Base-by-base conservation (phyloP, 306 rosid genomes). In the Glycyrrhiza uralensis region DNA sequence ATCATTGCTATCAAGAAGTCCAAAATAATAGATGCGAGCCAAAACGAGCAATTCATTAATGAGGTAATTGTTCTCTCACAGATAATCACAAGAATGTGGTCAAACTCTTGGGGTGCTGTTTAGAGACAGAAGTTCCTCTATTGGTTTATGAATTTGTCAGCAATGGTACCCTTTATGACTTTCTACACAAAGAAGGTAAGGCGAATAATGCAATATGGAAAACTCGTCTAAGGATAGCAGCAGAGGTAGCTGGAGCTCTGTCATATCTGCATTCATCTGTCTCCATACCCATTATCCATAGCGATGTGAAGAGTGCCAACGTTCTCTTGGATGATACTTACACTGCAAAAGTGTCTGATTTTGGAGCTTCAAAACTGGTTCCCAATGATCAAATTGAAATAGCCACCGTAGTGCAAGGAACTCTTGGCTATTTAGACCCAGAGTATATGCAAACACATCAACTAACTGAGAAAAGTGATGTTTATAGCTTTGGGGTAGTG, bases 401-500 rank as follows among this genome's bases (percentile, higher is more conserved):
- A 11, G 35, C 64, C n/a, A 83, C 84, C 0, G 30, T 86, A 68
- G 86, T 86, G 28, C 84, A 83, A 79, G 86, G 88, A 23, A 86
- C 86, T 14, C 18, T 83, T 0, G 90, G 88, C 0, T 86, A 83
- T 22, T 41, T 86, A 0, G 84, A 86, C 20, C 83, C 86, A 0
- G 83, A 86, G 12, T 86, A 76, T 19, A 8, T 81, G 47, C 73
- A 46, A 0, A 71, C 81, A 20, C 51, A 72, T 17, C 77, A 81
- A n/a, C 7, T 86, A 3, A 83, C 78, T 0, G 81, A 76, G 12
- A 81, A 83, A 9, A 86, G 88, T 14, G 88, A 83, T 39, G 90
- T 86, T 0, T 86, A 86, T 13, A 86, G 86, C 28, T 86, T 86
- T n/a, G 84, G 88, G 0, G 76, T 86, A 2, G 88, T 86, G 1